These are phyloP conservation scores for Aureobasidium lini DNA, from an alignment of 2,329 filamentous ascomycete genomes.

Conservation along the genomic window DNA sequence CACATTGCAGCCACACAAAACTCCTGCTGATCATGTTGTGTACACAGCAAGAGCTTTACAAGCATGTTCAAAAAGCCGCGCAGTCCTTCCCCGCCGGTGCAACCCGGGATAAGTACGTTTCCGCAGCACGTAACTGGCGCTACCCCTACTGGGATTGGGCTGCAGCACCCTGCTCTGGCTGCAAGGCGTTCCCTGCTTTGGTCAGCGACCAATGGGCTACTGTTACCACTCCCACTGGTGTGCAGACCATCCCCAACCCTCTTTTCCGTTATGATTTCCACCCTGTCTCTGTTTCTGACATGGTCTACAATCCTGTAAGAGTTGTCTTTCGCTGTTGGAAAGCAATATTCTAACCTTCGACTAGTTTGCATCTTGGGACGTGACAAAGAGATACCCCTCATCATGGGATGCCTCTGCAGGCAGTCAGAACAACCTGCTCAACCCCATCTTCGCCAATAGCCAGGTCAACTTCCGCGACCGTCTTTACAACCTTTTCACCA, in stretches of 20 bases:
- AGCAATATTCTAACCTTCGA: not conserved
- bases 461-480: constrained; percentile 50
- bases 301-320: constrained; percentile 55
- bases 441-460: constrained; percentile 45
- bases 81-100: constrained; percentile 33
- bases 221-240: constrained; percentile 28
- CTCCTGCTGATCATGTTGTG: not conserved
- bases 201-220: constrained; percentile 32
- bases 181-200: constrained; percentile 32
- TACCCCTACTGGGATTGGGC: constrained; percentile 45
- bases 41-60: constrained; percentile 35
- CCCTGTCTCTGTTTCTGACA: constrained; percentile 51
- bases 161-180: constrained; percentile 25
- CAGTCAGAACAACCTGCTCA: constrained; percentile 55
- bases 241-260: constrained; percentile 27
- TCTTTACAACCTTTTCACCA: constrained; percentile 60
- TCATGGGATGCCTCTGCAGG: constrained; percentile 34
- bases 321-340: not conserved
- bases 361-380: constrained; percentile 52
- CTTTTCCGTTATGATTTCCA: constrained; percentile 31
- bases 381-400: constrained; percentile 53
- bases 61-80: constrained; percentile 34
- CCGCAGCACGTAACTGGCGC: constrained; percentile 34
- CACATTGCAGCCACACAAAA: not conserved
- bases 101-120: constrained; percentile 32